Evolutionary conservation across 805 yeast genomes (phyloP).

Genomic region (Candida qinlingensis): DNA sequence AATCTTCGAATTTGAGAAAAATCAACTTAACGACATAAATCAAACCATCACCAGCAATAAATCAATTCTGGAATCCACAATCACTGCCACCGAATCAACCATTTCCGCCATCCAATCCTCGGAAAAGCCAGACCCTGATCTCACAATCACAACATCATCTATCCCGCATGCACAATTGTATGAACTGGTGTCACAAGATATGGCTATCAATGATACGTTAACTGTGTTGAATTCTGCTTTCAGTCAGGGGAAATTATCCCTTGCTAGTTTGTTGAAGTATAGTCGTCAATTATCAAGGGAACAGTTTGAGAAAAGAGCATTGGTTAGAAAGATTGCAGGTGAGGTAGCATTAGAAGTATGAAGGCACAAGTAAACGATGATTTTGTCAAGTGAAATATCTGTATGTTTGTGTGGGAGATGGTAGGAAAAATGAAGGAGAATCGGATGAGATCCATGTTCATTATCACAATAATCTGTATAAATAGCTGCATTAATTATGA

Average conservation of each 20-base stretch:
- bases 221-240: conserved; percentile 52
- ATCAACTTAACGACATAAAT: conserved; percentile 23
- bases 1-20: conserved; percentile 31
- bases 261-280: conserved; percentile 34
- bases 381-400: too few relatives aligned
- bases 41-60: conserved; percentile 26
- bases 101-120: conserved; percentile 26
- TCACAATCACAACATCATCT: conserved; percentile 44
- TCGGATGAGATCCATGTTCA: too few relatives aligned
- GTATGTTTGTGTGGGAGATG: too few relatives aligned
- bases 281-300: conserved; percentile 56
- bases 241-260: conserved; percentile 39
- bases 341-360: conserved; percentile 11
- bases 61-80: conserved; percentile 25
- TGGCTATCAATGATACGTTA: conserved; percentile 66
- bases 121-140: conserved; percentile 34
- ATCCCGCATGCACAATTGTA: conserved; percentile 57
- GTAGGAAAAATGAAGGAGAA: too few relatives aligned
- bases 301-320: conserved; percentile 50
- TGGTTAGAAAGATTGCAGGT: conserved; percentile 35
- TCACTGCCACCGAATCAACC: conserved; percentile 23
- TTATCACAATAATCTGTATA: too few relatives aligned
- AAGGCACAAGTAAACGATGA: background rate
- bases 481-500: too few relatives aligned
- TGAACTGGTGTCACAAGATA: conserved; percentile 56